Evolutionary conservation across 352 stramenopile genomes (phyloP).

Genomic region (Blastocystis sp.): DNA sequence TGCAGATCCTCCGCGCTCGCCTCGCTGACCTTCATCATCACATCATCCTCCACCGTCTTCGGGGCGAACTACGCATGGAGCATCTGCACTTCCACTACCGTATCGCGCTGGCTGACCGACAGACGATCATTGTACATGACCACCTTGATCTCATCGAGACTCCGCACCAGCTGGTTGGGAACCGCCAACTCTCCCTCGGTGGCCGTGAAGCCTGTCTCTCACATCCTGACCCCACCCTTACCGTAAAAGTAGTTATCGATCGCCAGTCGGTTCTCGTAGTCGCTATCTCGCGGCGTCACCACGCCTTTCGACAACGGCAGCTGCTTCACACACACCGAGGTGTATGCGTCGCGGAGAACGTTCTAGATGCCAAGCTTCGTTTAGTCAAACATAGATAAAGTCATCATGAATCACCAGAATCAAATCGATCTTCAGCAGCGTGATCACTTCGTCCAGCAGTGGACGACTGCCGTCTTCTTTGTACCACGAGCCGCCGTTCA

Average conservation of each 20-base stretch:
- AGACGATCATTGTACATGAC: not conserved
- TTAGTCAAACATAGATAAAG: not conserved
- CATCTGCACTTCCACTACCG: not conserved
- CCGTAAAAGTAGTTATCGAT: conserved; percentile 50
- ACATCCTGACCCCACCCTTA: not conserved
- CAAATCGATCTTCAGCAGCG: conserved; percentile 3
- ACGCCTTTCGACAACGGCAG: not conserved
- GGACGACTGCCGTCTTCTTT: conserved; percentile 2
- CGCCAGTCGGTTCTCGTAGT: not conserved
- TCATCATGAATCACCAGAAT: conserved; percentile 32
- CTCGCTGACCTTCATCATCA: not conserved
- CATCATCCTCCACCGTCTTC: not conserved
- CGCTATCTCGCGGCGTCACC: not conserved
- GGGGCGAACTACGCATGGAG: not conserved
- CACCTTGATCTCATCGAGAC: not conserved
- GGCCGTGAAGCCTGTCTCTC: not conserved
- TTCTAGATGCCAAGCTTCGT: not conserved
- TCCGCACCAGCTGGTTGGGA: conserved; percentile 5
- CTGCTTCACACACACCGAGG: not conserved
- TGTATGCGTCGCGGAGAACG: not conserved
- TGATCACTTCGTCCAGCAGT: conserved; percentile 28
- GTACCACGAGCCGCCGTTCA: conserved; percentile 47
- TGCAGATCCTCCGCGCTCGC: not conserved
- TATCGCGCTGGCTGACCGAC: not conserved
- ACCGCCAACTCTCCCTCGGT: not conserved